These are phyloP conservation scores for Pseudotsuga menziesii DNA, from an alignment of 75 land plant genomes.

Conservation along the genomic window DNA sequence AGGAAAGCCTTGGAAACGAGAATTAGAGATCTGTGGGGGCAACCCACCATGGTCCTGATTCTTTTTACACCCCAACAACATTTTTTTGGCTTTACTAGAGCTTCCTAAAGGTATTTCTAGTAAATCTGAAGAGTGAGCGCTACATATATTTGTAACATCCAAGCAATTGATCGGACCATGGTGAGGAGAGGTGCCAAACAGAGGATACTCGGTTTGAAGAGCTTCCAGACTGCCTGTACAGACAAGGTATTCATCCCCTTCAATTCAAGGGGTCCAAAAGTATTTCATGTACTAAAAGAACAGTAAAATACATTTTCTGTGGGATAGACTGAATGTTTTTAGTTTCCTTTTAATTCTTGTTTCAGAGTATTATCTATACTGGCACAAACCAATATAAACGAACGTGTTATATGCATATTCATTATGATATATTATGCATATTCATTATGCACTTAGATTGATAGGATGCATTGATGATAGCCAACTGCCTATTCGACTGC, in stretches of 20 bases:
- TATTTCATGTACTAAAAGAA: too few relatives aligned
- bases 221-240: conserved; percentile 1
- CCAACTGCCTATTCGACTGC: too few relatives aligned
- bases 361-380: not conserved
- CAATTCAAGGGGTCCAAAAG: not conserved
- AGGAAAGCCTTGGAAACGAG: not conserved
- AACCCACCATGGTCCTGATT: not conserved
- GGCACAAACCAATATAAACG: not conserved
- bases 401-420: too few relatives aligned
- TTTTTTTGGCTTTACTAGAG: not conserved
- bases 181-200: not conserved
- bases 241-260: not conserved
- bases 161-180: not conserved
- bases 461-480: too few relatives aligned
- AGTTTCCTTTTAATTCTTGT: too few relatives aligned
- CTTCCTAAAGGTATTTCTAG: conserved; percentile 1
- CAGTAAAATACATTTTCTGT: too few relatives aligned
- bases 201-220: conserved; percentile 2
- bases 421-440: too few relatives aligned
- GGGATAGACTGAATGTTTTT: too few relatives aligned
- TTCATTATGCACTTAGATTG: too few relatives aligned
- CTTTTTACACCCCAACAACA: not conserved
- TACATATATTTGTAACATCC: not conserved
- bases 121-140: conserved; percentile 4
- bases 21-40: conserved; percentile 1